Evolutionary conservation across 2,329 filamentous ascomycete genomes (phyloP).

Genomic region (Lachnum nothofagi): DNA sequence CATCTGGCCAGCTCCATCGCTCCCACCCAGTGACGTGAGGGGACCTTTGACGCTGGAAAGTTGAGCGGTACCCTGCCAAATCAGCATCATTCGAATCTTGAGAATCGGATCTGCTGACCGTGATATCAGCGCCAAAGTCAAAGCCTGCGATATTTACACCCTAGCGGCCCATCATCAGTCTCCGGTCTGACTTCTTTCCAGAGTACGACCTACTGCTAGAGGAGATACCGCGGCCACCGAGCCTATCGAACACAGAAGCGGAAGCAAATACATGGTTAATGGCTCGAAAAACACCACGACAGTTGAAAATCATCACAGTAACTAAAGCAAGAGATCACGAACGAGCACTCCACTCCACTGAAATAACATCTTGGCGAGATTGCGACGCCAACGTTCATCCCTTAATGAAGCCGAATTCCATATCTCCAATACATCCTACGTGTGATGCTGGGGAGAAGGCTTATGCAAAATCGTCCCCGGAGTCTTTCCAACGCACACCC

Average conservation of each 20-base stretch:
- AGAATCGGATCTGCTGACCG: constrained; percentile 4
- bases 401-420: too few species aligned
- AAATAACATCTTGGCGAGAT: too few species aligned
- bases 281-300: too few species aligned
- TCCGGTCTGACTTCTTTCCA: neutral
- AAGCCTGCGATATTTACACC: constrained; percentile 27
- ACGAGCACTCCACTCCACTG: too few species aligned
- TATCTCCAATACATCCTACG: too few species aligned
- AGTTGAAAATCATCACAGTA: too few species aligned
- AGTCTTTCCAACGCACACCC: too few species aligned
- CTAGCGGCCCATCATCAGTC: constrained; percentile 1
- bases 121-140: constrained; percentile 24
- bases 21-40: constrained; percentile 13
- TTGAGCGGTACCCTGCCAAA: constrained; percentile 12
- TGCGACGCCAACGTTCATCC: too few species aligned
- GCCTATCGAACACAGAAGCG: neutral
- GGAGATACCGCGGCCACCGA: neutral
- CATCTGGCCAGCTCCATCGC: constrained; percentile 22
- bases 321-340: too few species aligned
- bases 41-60: constrained; percentile 16
- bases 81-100: neutral
- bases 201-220: neutral
- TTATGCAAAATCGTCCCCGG: too few species aligned
- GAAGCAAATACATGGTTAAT: too few species aligned
- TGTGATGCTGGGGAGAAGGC: too few species aligned